Evolutionary conservation across 148 eudicot species (phyloP).

Genomic region (Cornus florida): DNA sequence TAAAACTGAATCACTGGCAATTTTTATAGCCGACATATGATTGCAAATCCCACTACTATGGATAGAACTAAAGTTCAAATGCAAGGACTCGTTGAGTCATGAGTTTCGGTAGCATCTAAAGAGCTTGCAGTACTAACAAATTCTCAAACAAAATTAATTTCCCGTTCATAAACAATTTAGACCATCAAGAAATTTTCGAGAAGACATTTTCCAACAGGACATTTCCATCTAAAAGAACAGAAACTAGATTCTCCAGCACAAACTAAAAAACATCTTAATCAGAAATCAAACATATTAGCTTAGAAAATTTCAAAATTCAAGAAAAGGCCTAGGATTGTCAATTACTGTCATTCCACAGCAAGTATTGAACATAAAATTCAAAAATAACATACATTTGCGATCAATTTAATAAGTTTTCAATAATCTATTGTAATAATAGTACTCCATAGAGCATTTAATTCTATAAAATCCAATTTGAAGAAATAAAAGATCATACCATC

Average conservation of each 20-base stretch:
- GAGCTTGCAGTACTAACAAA: neutral
- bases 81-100: no score
- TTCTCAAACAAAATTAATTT: neutral
- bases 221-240: neutral
- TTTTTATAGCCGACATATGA: neutral
- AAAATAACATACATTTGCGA: neutral
- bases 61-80: no score
- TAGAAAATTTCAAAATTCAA: neutral
- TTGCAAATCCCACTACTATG: neutral
- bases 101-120: neutral
- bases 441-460: neutral
- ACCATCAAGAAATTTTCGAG: neutral
- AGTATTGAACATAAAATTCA: neutral
- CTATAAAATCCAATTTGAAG: neutral
- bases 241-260: conserved; percentile 5
- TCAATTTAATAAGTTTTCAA: neutral
- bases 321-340: neutral
- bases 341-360: neutral
- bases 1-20: neutral
- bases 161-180: neutral
- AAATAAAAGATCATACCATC: conserved; percentile 54
- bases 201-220: neutral
- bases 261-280: neutral
- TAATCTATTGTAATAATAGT: neutral
- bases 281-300: neutral